Evolutionary conservation across 176 grass and related monocot species (phyloP).

Genomic region (Stipa capillata): DNA sequence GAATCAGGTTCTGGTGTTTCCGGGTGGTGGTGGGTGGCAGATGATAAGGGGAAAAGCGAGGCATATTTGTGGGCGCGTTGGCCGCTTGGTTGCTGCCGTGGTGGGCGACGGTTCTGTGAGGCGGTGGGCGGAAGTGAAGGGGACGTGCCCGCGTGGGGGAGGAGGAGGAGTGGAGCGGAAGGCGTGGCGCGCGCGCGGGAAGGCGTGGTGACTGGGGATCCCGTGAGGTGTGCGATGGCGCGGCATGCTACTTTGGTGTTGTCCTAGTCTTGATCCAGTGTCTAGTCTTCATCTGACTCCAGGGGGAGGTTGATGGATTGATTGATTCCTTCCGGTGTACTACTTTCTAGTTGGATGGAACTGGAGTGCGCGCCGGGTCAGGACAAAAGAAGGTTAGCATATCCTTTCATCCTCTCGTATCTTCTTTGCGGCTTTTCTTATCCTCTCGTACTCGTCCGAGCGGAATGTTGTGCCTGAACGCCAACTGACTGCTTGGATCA

Average conservation of each 20-base stretch:
- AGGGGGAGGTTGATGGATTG: background rate
- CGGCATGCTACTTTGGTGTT: background rate
- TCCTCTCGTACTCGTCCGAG: background rate
- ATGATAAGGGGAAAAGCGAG: background rate
- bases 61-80: conserved; percentile 35
- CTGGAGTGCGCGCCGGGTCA: background rate
- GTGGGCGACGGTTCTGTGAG: conserved; percentile 17
- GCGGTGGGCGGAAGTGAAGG: background rate
- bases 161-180: background rate
- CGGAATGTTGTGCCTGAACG: background rate
- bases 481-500: background rate
- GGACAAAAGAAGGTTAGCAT: background rate
- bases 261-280: background rate
- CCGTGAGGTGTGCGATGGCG: background rate
- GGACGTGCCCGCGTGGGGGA: background rate
- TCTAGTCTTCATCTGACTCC: background rate
- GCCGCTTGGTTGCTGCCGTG: background rate
- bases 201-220: conserved; percentile 11
- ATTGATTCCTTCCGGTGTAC: background rate
- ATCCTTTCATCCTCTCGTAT: background rate
- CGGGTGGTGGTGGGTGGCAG: background rate
- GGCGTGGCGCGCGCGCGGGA: background rate
- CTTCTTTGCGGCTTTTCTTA: conserved; percentile 16
- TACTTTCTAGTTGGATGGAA: background rate
- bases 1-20: background rate